Base-by-base conservation (phyloP, 2,329 filamentous ascomycete species). In the Fusarium subtropicale region DNA sequence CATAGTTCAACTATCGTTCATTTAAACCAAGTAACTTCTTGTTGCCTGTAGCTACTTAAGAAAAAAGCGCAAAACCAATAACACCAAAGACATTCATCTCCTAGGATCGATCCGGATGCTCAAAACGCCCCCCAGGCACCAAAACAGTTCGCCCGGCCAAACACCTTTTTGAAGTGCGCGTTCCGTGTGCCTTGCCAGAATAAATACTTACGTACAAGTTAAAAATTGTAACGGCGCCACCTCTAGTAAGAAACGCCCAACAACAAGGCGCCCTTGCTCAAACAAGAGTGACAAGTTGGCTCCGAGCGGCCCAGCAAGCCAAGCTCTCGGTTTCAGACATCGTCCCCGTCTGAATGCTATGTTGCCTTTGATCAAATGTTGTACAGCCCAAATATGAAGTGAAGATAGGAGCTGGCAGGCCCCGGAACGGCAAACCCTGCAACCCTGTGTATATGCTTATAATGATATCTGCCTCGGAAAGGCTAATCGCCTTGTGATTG, bases 141-240 rank as follows among this genome's bases (percentile, higher is more conserved):
- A 74, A 67, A 68, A 59, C 68, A 64, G 51, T 67, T 62, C 60
- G 64, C 75, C 73, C 76, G 70, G 68, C 68, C 80, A 79, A 81
- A 80, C 81, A 82, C 75, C 78, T 83, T 84, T 74, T 84, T 83
- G 71, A 76, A 77, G 79, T 83, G 79, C 81, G 79, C 66, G 66
- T 83, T 66, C 71, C 73, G 67, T 73, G 57, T 72, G 64, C 72
- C 68, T 79, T 78, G 74, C 74, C 80, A 75, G 36, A 52, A 48
- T 52, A 72, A 76, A 67, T 67, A 70, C 80, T 75, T 79, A 82
- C 75, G 76, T 81, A 80, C 79, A 81, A 68, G 65, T 71, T 64
- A 70, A 74, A 68, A 63, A 28, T 55, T 60, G 61, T 53, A 57
- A 60, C 52, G 51, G 60, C 56, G 31, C 53, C 47, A 34, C 48